Percentiles rank a stretch among this genome's conserved stretches.
These are phyloP conservation scores for Cytospora piceicola DNA, from an alignment of 2,329 filamentous ascomycete species.

Conservation along the genomic window DNA sequence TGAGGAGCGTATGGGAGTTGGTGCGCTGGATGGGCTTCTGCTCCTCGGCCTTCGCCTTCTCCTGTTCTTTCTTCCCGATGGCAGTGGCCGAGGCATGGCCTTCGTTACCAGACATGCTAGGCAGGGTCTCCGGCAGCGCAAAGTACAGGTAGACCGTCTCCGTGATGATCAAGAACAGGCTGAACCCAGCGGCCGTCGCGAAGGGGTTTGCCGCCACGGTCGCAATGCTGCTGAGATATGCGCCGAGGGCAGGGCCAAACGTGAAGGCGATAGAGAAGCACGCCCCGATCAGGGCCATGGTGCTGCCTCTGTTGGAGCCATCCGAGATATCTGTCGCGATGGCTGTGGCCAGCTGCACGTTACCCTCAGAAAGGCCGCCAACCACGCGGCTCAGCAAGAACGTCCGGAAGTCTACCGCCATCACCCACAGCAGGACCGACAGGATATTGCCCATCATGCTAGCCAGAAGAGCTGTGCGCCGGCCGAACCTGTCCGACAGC, in stretches of 20 bases:
- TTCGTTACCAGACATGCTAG: slow-evolving; percentile 51
- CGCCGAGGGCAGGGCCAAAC: slow-evolving; percentile 90
- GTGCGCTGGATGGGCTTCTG: slow-evolving; percentile 57
- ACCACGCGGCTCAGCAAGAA: slow-evolving; percentile 93
- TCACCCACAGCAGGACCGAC: slow-evolving; percentile 92
- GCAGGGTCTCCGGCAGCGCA: slow-evolving; percentile 83
- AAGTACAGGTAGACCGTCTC: slow-evolving; percentile 90
- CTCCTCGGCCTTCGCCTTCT: slow-evolving; percentile 36
- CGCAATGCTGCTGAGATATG: slow-evolving; percentile 77
- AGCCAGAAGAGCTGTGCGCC: slow-evolving; percentile 82
- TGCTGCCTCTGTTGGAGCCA: slow-evolving; percentile 79
- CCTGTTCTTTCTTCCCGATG: slow-evolving; percentile 26
- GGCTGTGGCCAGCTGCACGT: slow-evolving; percentile 92
- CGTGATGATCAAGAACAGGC: slow-evolving; percentile 77
- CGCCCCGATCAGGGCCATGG: slow-evolving; percentile 94
- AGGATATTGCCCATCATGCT: slow-evolving; percentile 94
- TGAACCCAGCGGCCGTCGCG: slow-evolving; percentile 87
- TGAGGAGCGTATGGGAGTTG: slow-evolving; percentile 83
- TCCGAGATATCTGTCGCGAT: slow-evolving; percentile 97
- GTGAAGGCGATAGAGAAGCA: slow-evolving; percentile 98
- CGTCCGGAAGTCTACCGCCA: slow-evolving; percentile 90
- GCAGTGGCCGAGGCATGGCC: slow-evolving; percentile 28
- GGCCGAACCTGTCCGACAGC: slow-evolving; percentile 86
- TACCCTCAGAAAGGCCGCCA: slow-evolving; percentile 92
- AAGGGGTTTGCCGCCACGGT: slow-evolving; percentile 89